These are phyloP conservation scores for Microdochium trichocladiopsis DNA, from an alignment of 2,329 filamentous ascomycete genomes.

Conservation along the genomic window DNA sequence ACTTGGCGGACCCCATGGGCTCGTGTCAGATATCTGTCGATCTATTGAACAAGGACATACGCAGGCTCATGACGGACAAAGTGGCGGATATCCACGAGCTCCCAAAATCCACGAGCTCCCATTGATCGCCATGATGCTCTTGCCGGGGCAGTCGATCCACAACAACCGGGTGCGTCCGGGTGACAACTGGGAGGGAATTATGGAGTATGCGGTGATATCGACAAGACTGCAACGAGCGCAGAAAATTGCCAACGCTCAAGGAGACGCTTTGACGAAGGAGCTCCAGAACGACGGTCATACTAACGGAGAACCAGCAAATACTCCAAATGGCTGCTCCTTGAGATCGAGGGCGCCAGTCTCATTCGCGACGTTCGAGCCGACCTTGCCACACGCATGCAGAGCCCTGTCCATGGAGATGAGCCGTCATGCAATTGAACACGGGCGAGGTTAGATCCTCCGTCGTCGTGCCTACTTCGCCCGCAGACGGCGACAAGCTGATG, in stretches of 20 bases:
- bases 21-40: neutral
- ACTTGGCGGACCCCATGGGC: neutral
- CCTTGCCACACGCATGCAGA: constrained; percentile 51
- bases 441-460: constrained; percentile 65
- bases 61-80: neutral
- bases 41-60: constrained; percentile 2
- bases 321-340: constrained; percentile 57
- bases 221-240: constrained; percentile 32
- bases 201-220: constrained; percentile 31
- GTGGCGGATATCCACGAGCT: constrained; percentile 2
- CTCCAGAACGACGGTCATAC: constrained; percentile 42
- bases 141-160: constrained; percentile 24
- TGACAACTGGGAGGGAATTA: constrained; percentile 21
- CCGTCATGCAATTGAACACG: constrained; percentile 63
- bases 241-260: constrained; percentile 20
- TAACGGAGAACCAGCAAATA: constrained; percentile 44
- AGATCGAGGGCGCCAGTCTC: constrained; percentile 55
- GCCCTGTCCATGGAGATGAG: constrained; percentile 31
- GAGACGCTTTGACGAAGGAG: constrained; percentile 26
- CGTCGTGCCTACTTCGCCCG: constrained; percentile 52
- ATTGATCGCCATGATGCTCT: constrained; percentile 21
- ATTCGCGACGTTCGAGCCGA: constrained; percentile 53
- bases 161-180: constrained; percentile 18
- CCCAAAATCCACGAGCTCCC: no score
- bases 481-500: constrained; percentile 41